Conservation (phyloP, 208 protist genomes). For the Trypanosoma boissoni region DNA sequence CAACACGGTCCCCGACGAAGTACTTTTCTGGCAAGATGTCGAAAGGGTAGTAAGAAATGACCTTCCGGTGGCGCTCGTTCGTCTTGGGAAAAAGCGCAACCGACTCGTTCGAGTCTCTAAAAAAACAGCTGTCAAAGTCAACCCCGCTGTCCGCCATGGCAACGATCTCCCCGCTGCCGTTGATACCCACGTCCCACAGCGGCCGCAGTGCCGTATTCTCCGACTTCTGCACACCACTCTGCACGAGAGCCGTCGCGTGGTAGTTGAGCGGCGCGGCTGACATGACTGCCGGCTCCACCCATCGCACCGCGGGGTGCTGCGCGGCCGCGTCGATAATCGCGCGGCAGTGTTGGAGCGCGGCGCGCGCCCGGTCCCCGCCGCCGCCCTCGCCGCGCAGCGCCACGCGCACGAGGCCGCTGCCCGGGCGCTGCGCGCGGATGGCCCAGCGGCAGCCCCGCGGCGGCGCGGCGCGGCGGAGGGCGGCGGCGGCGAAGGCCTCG, state of each 20-base stretch:
- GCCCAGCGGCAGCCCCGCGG: background rate
- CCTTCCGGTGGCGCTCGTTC: conserved; percentile 78
- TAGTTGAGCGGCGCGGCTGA: conserved; percentile 36
- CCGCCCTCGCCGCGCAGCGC: too few relatives aligned
- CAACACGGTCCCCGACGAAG: conserved; percentile 27
- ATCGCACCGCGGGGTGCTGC: conserved; percentile 60
- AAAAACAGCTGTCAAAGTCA: conserved; percentile 85
- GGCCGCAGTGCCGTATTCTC: conserved; percentile 24
- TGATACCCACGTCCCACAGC: conserved; percentile 61
- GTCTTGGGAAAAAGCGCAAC: conserved; percentile 68
- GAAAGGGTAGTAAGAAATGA: conserved; percentile 66
- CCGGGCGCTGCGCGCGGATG: background rate
- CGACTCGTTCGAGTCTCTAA: conserved; percentile 45
- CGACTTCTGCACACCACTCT: conserved; percentile 25
- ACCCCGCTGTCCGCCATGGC: conserved; percentile 86
- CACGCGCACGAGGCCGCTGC: too few relatives aligned
- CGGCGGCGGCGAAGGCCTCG: conserved; percentile 16
- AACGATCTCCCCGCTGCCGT: conserved; percentile 80
- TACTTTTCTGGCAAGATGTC: conserved; percentile 11
- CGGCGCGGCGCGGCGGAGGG: background rate
- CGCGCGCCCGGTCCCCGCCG: conserved; percentile 11
- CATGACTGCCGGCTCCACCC: conserved; percentile 47
- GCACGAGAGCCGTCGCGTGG: conserved; percentile 33
- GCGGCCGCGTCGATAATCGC: conserved; percentile 26
- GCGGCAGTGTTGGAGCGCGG: conserved; percentile 5